phyloP scores from a whole-genome alignment of 2,329 filamentous ascomycete species.

The Ophiosphaerella korrae region DNA sequence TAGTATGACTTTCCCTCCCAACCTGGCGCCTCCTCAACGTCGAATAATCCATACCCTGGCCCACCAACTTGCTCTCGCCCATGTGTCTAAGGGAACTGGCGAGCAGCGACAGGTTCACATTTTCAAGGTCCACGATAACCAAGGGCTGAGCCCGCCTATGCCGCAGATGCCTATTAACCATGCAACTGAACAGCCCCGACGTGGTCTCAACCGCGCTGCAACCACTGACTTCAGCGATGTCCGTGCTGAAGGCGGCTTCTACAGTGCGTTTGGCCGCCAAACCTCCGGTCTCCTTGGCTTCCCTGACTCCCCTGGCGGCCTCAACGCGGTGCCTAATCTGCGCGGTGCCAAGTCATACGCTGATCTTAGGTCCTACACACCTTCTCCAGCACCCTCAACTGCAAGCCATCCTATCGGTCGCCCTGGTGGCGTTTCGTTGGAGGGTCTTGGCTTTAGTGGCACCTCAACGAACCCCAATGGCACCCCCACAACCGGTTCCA shows the following conservation, averaged over 20 bases:
- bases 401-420: constrained; percentile 79
- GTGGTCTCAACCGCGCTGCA: constrained; percentile 88
- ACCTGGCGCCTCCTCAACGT: constrained; percentile 80
- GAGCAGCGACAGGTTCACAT: constrained; percentile 91
- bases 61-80: constrained; percentile 91
- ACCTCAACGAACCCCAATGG: constrained; percentile 70
- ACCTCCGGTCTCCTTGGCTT: constrained; percentile 78
- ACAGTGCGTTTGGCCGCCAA: constrained; percentile 78
- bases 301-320: constrained; percentile 73
- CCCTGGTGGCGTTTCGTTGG: constrained; percentile 60
- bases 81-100: constrained; percentile 85
- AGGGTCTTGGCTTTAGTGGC: constrained; percentile 54
- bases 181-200: constrained; percentile 76
- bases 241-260: constrained; percentile 74
- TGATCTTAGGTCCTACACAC: constrained; percentile 91
- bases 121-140: constrained; percentile 68
- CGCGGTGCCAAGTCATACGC: constrained; percentile 96
- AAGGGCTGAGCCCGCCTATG: constrained; percentile 66
- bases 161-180: constrained; percentile 68
- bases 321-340: constrained; percentile 76
- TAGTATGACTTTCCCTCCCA: constrained; percentile 80
- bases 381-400: constrained; percentile 87
- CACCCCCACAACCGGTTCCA: constrained; percentile 62
- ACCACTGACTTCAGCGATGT: constrained; percentile 94
- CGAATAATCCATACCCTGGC: constrained; percentile 92